Evolutionary conservation across 148 eudicot genomes (phyloP), one percentile per base, ranked within the genome.

Genomic region (Heliamphora exappendiculata): DNA sequence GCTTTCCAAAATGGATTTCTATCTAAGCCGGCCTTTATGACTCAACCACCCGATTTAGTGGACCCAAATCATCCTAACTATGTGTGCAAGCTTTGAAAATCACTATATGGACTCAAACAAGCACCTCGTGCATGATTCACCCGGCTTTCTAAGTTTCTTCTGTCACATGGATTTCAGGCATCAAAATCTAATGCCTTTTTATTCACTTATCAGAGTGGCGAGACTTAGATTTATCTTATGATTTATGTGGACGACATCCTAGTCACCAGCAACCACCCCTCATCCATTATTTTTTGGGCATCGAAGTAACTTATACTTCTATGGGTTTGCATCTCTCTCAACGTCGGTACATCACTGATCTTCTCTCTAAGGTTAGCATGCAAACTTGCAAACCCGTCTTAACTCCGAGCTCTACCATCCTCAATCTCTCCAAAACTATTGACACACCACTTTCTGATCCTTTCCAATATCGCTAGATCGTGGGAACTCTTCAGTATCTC

Each of bases 1-100:
- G 65, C 81, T 0, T 78, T 78, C 13, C 45, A 73, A 1, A 62
- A 79, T 54, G 77, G 81, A 0, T 8, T 20, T 0, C 13, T 79
- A 0, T 7, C 7, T 5, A 45, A 79, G 39, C 28, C 29, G 0
- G 55, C 74, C 1, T 79, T 39, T 14, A 79, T 79, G 77, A 2
- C 5, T 3, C 81, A 74, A 41, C 77, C 67, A 0, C 58, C 6
- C 0, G 78, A 77, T 3, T 79, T 72, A 17, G 47, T 19, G 0
- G 50, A 72, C 12, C 8, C 67, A 0, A 5, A 7, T 22, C 8
- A 13, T 0, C 42, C 0, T 34, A 26, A 65, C 3, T 34, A 16
- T 65, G 69, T 65, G 0, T 65, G 69, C 26, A 16, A 34, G 6
- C n/a, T 65, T 1, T 20, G 36, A 1, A 9, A 11, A 5, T 54